These are phyloP conservation scores for Vitis amurensis DNA, from an alignment of 164 flowering plant species.

Conservation along the genomic window DNA sequence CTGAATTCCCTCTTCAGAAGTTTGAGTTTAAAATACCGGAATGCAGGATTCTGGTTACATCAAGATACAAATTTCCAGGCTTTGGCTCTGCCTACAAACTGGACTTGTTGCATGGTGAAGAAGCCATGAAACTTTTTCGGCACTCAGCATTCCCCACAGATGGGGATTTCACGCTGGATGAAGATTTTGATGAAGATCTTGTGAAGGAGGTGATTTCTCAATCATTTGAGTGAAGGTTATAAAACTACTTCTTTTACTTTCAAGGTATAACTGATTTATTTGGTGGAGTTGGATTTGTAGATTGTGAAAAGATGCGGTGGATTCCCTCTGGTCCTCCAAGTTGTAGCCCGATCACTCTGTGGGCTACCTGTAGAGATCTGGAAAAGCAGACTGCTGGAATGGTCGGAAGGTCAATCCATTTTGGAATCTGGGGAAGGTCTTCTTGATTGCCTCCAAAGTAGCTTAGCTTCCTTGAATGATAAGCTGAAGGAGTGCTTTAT, in stretches of 20 bases:
- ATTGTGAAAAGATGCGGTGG: conserved; percentile 35
- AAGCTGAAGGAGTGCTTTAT: conserved; percentile 34
- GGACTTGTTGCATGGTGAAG: conserved; percentile 25
- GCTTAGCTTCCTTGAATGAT: conserved; percentile 29
- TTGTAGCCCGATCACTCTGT: conserved; percentile 33
- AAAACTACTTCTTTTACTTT: too few species aligned
- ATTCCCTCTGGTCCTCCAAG: conserved; percentile 38
- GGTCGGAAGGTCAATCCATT: conserved; percentile 24
- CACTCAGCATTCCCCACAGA: conserved; percentile 22
- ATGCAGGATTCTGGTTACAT: conserved; percentile 48
- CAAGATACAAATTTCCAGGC: conserved; percentile 34
- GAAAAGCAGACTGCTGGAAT: conserved; percentile 10
- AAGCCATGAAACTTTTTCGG: conserved; percentile 38
- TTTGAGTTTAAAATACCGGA: conserved; percentile 17
- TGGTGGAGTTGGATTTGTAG: conserved; percentile 17
- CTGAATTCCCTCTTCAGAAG: conserved; percentile 27
- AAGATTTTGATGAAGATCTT: conserved; percentile 8
- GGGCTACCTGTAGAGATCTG: conserved; percentile 24
- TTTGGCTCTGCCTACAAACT: conserved; percentile 23
- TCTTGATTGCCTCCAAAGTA: conserved; percentile 28
- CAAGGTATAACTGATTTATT: too few species aligned
- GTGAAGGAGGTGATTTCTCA: too few species aligned
- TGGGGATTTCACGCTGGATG: conserved; percentile 13
- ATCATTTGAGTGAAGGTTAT: too few species aligned
- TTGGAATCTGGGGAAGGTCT: conserved; percentile 17